Evolutionary conservation across 495 filamentous ascomycete genomes (phyloP), one percentile per base, ranked within the genome.

Genomic region (Penicillium mononematosum): DNA sequence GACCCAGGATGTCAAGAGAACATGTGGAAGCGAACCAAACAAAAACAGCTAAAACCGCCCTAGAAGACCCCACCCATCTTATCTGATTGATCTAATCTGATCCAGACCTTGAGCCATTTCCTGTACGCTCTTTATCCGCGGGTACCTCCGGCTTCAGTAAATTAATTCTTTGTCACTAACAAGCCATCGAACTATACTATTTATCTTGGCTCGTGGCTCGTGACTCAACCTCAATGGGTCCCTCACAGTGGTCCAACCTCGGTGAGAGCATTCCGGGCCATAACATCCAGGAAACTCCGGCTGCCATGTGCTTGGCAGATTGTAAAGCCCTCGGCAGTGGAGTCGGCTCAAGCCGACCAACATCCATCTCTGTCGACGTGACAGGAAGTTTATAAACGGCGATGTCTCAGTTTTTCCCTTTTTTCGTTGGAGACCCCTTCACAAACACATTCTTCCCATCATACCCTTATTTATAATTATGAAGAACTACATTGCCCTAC

Each of bases 401-500:
- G 17, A 14, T 43, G 41, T 43, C 41, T 22, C 41, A 19, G 19
- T 22, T 14, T 43, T 14, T 0, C 2, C n/a, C 12, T 31, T 29
- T 29, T 19, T 1, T 4, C 36, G 8, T 39, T 4, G 6, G 5
- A 2, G 29, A 14, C 2, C 10, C 11, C 34, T 19, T 2, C 4
- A 17, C n/a, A 47, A 32, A 20, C 2, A n/a, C 16, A 9, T 29
- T 43, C 19, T 19, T 19, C 9, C 9, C 12, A 14, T 12, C 19
- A 22, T 22, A 19, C 19, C 10, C 22, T 16, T 12, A 17, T n/a
- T 14, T 31, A 31, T 20, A 27, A 25, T 31, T 5, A 63, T 63
- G 60, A 52, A 44, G 5, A 45, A 24, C 36, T 41, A 41, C 31
- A 32, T 25, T 17, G 42, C 29, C 14, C 44, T 67, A 1, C 36